phyloP scores from a whole-genome alignment of 495 filamentous ascomycete species.

The Penicillium tannophilum region DNA sequence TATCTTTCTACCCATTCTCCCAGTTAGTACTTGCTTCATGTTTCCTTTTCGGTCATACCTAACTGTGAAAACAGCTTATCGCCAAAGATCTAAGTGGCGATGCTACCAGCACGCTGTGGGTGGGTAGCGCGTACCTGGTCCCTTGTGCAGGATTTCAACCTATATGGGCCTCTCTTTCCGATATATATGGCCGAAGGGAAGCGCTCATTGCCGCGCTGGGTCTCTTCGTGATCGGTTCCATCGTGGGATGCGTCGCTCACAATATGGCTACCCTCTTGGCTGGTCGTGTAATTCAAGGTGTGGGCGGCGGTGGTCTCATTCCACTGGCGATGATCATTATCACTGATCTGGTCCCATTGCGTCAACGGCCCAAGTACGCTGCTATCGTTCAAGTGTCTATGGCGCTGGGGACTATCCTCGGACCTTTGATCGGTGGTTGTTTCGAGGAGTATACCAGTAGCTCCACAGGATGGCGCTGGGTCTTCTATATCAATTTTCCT shows the following conservation, averaged over 20 bases:
- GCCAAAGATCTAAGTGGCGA: slow-evolving; percentile 8
- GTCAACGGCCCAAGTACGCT: slow-evolving; percentile 31
- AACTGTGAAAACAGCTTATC: background rate
- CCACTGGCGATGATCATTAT: slow-evolving; percentile 27
- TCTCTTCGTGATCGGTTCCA: slow-evolving; percentile 39
- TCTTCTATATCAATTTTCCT: slow-evolving; percentile 32
- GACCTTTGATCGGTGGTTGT: slow-evolving; percentile 32
- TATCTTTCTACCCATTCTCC: slow-evolving; percentile 9
- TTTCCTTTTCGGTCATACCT: background rate
- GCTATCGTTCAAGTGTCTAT: slow-evolving; percentile 21
- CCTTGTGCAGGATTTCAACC: slow-evolving; percentile 60
- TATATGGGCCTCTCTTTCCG: slow-evolving; percentile 45
- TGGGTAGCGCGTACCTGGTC: slow-evolving; percentile 63
- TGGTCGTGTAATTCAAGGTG: slow-evolving; percentile 44
- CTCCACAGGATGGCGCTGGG: slow-evolving; percentile 31
- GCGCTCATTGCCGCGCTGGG: slow-evolving; percentile 26
- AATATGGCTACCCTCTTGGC: slow-evolving; percentile 36
- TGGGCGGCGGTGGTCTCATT: slow-evolving; percentile 42
- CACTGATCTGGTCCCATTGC: slow-evolving; percentile 35
- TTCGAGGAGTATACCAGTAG: slow-evolving; percentile 18
- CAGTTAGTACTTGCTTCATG: background rate
- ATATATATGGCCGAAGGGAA: slow-evolving; percentile 48
- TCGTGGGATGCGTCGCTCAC: slow-evolving; percentile 42
- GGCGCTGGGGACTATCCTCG: slow-evolving; percentile 31
- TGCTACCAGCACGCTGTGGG: slow-evolving; percentile 49